Base-by-base conservation (phyloP, 176 grass and related monocot species). In the Oropetium thomaeum region DNA sequence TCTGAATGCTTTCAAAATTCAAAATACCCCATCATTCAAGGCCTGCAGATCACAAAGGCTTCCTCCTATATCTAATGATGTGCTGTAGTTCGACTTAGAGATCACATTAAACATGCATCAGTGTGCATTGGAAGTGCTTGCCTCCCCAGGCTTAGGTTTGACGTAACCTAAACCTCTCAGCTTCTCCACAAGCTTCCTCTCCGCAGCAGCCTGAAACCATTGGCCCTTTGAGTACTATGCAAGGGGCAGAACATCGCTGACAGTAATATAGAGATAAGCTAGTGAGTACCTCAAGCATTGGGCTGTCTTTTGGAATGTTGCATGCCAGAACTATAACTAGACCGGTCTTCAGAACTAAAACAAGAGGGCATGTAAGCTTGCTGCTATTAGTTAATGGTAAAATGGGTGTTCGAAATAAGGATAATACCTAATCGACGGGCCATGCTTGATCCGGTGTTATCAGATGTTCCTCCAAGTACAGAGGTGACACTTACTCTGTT, bases 281-380 rank as follows among this genome's bases (percentile, higher is more conserved):
- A 0, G 30, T 37, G n/a, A 53, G 44, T 74, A 96, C 92, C 92
- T 96, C 89, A 15, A 96, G 86, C 84, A 92, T 85, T 26, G 89
- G 92, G 74, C 92, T 96, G 33, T 92, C 89, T 74, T 92, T 96
- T 32, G 86, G 92, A 82, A 92, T 92, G 80, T 89, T 96, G 80
- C 91, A 95, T 66, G 89, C 89, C 31, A 92, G 60, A 51, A 95
- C 82, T 58, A 99, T 84, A 71, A 88, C 92, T 8, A 99, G 79
- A 49, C 89, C 91, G 16, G 91, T 90, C 85, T 88, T 95, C 61
- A 88, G 33, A 52, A 92, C 96, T 99, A 84, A 76, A 71, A 88
- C n/a, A 89, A 39, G 42, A 88, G 17, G 2, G 12, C 45, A 42
- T 4, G 14, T 69, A 55, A 70, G 42, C 19, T 82, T 74, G 5